phyloP scores from a whole-genome alignment of 805 yeast species.

The Zygotorulaspora danielsina region DNA sequence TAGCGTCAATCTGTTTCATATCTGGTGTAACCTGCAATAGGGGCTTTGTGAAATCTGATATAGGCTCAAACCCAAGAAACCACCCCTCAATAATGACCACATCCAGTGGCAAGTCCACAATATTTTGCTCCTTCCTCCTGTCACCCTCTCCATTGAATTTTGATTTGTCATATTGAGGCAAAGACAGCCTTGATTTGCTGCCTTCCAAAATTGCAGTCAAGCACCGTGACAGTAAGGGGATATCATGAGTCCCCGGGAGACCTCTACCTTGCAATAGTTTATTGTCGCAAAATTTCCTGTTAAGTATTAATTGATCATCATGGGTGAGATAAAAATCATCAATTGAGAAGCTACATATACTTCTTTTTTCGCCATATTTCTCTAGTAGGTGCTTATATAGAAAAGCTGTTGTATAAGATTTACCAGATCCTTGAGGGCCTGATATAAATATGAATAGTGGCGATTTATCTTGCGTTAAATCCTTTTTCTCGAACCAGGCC shows the following conservation, averaged over 20 bases:
- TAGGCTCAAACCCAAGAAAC: conserved; percentile 73
- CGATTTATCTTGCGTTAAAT: conserved; percentile 7
- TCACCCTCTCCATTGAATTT: conserved; percentile 74
- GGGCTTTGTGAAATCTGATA: conserved; percentile 28
- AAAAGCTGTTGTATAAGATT: conserved; percentile 50
- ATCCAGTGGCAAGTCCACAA: conserved; percentile 43
- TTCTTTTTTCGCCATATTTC: conserved; percentile 36
- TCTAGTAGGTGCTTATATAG: conserved; percentile 36
- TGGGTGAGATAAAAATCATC: conserved; percentile 83
- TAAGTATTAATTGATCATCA: conserved; percentile 51
- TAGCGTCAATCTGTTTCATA: conserved; percentile 47
- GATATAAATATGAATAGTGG: conserved; percentile 55
- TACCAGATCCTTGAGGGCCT: conserved; percentile 82
- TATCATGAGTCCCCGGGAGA: conserved; percentile 90
- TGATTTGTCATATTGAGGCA: conserved; percentile 81
- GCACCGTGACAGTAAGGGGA: conserved; percentile 31
- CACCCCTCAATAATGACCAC: conserved; percentile 87
- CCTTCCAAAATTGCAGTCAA: conserved; percentile 35
- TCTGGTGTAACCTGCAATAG: conserved; percentile 23
- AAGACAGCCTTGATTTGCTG: conserved; percentile 32
- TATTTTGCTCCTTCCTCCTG: conserved; percentile 39
- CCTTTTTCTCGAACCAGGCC: conserved; percentile 21
- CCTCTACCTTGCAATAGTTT: conserved; percentile 73
- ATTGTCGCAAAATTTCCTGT: conserved; percentile 42
- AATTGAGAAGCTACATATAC: conserved; percentile 55